These are phyloP conservation scores for Nannizziopsis barbatae DNA, from an alignment of 2,329 filamentous ascomycete species.

Conservation along the genomic window DNA sequence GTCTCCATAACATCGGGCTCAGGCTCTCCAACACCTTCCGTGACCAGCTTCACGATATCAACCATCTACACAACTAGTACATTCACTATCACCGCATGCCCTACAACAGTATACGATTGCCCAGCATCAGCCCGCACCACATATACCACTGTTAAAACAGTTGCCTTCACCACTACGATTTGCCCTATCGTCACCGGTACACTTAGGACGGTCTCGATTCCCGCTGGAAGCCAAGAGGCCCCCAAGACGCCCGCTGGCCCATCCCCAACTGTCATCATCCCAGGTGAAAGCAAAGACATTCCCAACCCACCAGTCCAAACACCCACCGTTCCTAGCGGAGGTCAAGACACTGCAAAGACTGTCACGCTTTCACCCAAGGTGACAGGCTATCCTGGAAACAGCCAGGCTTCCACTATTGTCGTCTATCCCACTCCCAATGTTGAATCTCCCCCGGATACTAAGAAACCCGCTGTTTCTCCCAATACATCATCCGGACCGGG, in stretches of 20 bases:
- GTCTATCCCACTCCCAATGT: neutral
- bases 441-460: neutral
- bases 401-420: neutral
- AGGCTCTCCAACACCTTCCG: neutral
- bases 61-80: constrained; percentile 5
- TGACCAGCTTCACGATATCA: neutral
- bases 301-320: no score
- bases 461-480: neutral
- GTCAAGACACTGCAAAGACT: no score
- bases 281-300: neutral
- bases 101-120: neutral
- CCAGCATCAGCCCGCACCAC: constrained; percentile 1
- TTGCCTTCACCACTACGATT: constrained; percentile 3
- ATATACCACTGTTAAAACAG: constrained; percentile 6
- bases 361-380: no score
- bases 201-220: neutral
- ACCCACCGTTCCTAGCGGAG: no score
- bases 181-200: neutral
- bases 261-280: neutral
- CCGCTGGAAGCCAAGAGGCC: neutral
- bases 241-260: neutral
- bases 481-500: no score
- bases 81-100: constrained; percentile 3
- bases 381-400: neutral
- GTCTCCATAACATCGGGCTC: neutral